Evolutionary conservation across 305 asterid species (phyloP).

Genomic region (Petunia hybrid): DNA sequence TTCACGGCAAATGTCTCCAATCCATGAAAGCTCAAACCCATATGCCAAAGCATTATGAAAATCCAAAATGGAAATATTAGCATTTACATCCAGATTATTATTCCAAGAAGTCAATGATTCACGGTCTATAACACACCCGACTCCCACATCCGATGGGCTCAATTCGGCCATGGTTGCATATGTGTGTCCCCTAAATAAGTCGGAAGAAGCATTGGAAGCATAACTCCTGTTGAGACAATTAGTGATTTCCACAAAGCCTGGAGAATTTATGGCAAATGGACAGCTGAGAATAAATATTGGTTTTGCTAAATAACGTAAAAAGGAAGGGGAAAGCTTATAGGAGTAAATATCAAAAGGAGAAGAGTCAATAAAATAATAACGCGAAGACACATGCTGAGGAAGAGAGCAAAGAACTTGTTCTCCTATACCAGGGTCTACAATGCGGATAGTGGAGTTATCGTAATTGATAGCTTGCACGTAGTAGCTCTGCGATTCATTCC

Average conservation of each 20-base stretch:
- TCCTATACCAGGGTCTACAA: background rate
- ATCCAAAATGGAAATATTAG: background rate
- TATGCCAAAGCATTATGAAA: constrained; percentile 8
- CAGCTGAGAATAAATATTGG: constrained; percentile 6
- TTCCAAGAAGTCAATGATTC: background rate
- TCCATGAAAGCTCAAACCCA: constrained; percentile 22
- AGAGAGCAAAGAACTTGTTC: background rate
- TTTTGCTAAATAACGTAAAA: no score
- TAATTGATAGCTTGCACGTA: background rate
- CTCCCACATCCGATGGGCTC: background rate
- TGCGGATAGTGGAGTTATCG: background rate
- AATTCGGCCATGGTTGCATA: background rate
- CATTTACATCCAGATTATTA: background rate
- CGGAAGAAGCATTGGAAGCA: background rate
- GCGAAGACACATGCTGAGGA: background rate
- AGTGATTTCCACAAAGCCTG: background rate
- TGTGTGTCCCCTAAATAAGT: background rate
- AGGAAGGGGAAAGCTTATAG: no score
- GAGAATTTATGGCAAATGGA: constrained; percentile 5
- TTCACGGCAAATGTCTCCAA: background rate
- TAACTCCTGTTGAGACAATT: background rate
- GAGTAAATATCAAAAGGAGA: no score
- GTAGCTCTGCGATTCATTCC: background rate
- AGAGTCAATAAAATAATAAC: background rate
- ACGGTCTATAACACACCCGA: background rate